Conservation (phyloP, 352 stramenopile species). For the Phytophthora parvispora region DNA sequence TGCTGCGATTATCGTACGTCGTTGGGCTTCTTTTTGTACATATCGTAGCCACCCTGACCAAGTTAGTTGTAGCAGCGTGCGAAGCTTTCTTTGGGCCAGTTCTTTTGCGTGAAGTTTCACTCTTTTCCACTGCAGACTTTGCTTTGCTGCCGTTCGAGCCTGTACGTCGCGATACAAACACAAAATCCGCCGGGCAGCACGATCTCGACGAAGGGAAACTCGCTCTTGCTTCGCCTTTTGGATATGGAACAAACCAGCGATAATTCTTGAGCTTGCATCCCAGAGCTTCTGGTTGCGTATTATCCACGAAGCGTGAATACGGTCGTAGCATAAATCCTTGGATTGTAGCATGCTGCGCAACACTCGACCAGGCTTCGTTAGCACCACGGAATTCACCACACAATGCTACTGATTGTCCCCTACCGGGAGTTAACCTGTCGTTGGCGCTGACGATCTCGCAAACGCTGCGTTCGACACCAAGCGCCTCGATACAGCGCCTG, state of each 20-base stretch:
- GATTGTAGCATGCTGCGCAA: conserved; percentile 37
- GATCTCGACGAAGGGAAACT: conserved; percentile 25
- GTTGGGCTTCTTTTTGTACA: conserved; percentile 6
- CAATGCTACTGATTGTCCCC: neutral
- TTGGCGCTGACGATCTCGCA: conserved; percentile 7
- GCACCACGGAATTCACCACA: neutral
- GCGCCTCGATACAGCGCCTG: conserved; percentile 37
- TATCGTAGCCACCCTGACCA: conserved; percentile 5
- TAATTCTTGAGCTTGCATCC: conserved; percentile 22
- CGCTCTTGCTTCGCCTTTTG: conserved; percentile 34
- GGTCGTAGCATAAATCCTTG: conserved; percentile 48
- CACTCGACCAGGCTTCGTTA: neutral
- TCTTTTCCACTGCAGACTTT: conserved; percentile 24
- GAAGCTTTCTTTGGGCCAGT: conserved; percentile 7
- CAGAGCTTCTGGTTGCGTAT: conserved; percentile 27
- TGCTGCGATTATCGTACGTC: conserved; percentile 9
- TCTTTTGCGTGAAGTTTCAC: conserved; percentile 15
- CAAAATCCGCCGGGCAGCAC: conserved; percentile 37
- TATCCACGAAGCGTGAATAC: conserved; percentile 45
- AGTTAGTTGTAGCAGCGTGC: neutral
- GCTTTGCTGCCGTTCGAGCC: conserved; percentile 35
- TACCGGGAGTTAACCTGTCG: conserved; percentile 23
- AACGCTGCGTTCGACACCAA: conserved; percentile 13
- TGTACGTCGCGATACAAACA: conserved; percentile 27
- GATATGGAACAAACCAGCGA: conserved; percentile 48